These are phyloP conservation scores for Leptographium radiaticola DNA, from an alignment of 2,329 filamentous ascomycete genomes.

Conservation along the genomic window DNA sequence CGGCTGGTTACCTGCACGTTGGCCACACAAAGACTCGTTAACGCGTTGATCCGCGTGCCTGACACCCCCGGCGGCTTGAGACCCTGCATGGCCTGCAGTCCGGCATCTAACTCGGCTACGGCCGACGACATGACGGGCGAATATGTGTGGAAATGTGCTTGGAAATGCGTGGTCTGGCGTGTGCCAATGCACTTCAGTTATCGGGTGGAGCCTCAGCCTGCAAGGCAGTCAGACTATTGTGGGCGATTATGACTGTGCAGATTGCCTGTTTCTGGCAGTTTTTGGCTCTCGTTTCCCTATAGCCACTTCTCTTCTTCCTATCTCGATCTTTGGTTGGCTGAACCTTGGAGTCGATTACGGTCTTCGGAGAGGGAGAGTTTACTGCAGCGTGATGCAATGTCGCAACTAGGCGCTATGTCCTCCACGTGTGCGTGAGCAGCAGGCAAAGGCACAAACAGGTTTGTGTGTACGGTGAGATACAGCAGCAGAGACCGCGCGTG, in stretches of 20 bases:
- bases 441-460: neutral
- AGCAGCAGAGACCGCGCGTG: neutral
- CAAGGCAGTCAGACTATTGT: no score
- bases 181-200: neutral
- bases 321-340: neutral
- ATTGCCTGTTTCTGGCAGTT: constrained; percentile 10
- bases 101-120: constrained; percentile 81
- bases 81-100: constrained; percentile 80
- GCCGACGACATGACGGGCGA: constrained; percentile 53
- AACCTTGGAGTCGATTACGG: constrained; percentile 4
- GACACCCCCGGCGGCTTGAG: constrained; percentile 92
- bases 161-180: neutral
- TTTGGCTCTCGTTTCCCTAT: neutral
- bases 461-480: constrained; percentile 1
- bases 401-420: neutral
- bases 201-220: no score
- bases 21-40: constrained; percentile 77
- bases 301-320: constrained; percentile 6
- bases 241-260: no score
- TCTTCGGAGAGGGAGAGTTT: constrained; percentile 10
- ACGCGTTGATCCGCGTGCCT: constrained; percentile 75
- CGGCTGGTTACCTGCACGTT: constrained; percentile 68
- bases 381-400: constrained; percentile 10
- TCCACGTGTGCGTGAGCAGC: neutral
- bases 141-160: constrained; percentile 13